Base-by-base conservation (phyloP, 768 basidiomycete genomes). In the Lepiota venenata region DNA sequence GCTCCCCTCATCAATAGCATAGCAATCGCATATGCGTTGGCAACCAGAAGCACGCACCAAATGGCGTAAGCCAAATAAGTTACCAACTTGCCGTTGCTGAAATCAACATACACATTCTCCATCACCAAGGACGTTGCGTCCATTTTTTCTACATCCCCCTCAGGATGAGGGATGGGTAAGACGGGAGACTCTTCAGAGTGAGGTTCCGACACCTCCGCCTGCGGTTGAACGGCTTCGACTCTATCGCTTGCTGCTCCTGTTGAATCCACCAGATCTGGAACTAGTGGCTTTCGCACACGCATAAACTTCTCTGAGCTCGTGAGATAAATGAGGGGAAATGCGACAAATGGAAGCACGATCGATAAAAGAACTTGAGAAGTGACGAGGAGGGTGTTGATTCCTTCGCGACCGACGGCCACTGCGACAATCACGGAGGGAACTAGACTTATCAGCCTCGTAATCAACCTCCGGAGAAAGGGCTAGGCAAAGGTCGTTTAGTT, bases 281-380 rank as follows among this genome's bases (percentile, higher is more conserved):
- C 6, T 55, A 71, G 71, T 58, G 32, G 27, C 32, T 70, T 77
- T 61, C 66, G 77, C 47, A 82, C 77, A n/a, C 73, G 74, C 88
- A 88, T 89, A 58, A 88, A 72, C 16, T 72, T 66, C 49, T 76
- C 72, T 11, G 75, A 81, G 6, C 83, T 81, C 20, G 85, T 87
- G 58, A 90, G 74, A 66, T 78, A 89, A 55, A 90, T 71, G 47
- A 88, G 76, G 1, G 88, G 89, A 61, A 88, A 79, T 7, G 85
- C 74, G 64, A 91, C 76, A 66, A 89, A 89, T 0, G 89, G 88
- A 3, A 91, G 77, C 15, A 89, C 79, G 60, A 93, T 75, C 15
- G 83, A 85, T 38, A 92, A 75, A 36, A 80, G 73, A 52, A 91
- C 90, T 63, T 92, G 91, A n/a, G 80, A 87, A 3, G 78, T 82